Conservation (phyloP, 2,329 filamentous ascomycete species). For the Verticillium tricorpus region DNA sequence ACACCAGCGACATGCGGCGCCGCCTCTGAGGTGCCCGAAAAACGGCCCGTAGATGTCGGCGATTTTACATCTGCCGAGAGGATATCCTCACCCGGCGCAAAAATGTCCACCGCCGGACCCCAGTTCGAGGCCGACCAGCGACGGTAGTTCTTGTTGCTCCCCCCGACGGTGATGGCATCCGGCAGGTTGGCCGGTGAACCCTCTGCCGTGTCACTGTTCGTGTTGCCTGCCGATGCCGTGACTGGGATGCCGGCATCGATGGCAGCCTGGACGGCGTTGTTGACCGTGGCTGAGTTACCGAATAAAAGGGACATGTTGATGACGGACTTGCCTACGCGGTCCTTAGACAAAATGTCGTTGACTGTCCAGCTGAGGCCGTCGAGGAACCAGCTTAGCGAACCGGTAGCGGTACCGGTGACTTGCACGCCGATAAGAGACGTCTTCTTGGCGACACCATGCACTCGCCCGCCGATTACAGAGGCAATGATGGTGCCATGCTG, state of each 20-base stretch:
- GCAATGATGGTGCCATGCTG: conserved; percentile 44
- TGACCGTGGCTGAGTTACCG: conserved; percentile 37
- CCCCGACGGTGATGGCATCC: conserved; percentile 48
- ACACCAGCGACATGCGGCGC: conserved; percentile 17
- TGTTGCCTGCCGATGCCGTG: conserved; percentile 51
- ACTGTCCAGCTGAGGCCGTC: conserved; percentile 35
- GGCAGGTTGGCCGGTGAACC: conserved; percentile 43
- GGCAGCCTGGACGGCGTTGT: conserved; percentile 41
- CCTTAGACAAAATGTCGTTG: conserved; percentile 35
- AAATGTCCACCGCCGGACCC: conserved; percentile 41
- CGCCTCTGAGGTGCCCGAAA: conserved; percentile 14
- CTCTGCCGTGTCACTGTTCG: conserved; percentile 24
- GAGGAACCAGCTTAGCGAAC: conserved; percentile 9
- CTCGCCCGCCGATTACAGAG: conserved; percentile 36
- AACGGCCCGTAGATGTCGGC: neutral
- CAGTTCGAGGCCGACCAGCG: conserved; percentile 45
- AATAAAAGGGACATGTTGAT: conserved; percentile 53
- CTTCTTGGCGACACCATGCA: conserved; percentile 41
- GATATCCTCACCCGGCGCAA: conserved; percentile 42
- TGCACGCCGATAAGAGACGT: conserved; percentile 37
- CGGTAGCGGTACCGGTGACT: conserved; percentile 25
- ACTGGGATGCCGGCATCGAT: conserved; percentile 41
- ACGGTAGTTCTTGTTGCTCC: conserved; percentile 32
- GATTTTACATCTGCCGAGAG: conserved; percentile 36
- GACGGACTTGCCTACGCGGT: conserved; percentile 36